phyloP scores from a whole-genome alignment of 768 basidiomycete species.

The Lactifluus volemus region DNA sequence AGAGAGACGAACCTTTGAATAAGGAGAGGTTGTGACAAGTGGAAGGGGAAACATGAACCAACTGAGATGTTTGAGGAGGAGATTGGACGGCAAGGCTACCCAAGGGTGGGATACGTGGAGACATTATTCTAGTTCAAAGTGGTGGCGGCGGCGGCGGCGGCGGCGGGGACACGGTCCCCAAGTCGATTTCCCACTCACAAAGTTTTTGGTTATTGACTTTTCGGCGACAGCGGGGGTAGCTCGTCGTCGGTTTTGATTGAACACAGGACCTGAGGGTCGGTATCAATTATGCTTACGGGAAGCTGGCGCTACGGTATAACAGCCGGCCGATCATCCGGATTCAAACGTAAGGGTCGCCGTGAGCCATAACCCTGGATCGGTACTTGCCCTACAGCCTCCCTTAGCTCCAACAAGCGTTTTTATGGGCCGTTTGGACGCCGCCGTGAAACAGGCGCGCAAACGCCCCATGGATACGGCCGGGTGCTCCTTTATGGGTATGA shows the following conservation, averaged over 20 bases:
- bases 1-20: conserved; percentile 54
- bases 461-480: conserved; percentile 1
- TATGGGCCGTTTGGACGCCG: neutral
- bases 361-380: conserved; percentile 15
- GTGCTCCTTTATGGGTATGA: conserved; percentile 1
- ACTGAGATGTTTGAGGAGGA: conserved; percentile 48
- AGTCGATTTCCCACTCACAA: neutral
- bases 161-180: neutral
- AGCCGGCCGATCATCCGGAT: conserved; percentile 12
- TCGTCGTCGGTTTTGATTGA: too few species aligned
- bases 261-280: neutral
- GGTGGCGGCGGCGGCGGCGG: too few species aligned
- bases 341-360: conserved; percentile 2
- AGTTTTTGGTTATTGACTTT: neutral
- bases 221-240: neutral
- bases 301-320: conserved; percentile 8
- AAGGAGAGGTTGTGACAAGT: conserved; percentile 69
- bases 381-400: neutral
- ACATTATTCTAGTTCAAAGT: conserved; percentile 14
- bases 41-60: conserved; percentile 61
- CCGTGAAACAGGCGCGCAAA: conserved; percentile 5
- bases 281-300: conserved; percentile 14
- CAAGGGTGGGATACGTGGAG: conserved; percentile 38
- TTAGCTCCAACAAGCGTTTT: neutral
- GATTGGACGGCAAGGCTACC: conserved; percentile 66